A percentile compares a stretch with the other conserved stretches of the same genome.
These are phyloP conservation scores for Metschnikowia proteae DNA, from an alignment of 805 yeast genomes.

Conservation along the genomic window DNA sequence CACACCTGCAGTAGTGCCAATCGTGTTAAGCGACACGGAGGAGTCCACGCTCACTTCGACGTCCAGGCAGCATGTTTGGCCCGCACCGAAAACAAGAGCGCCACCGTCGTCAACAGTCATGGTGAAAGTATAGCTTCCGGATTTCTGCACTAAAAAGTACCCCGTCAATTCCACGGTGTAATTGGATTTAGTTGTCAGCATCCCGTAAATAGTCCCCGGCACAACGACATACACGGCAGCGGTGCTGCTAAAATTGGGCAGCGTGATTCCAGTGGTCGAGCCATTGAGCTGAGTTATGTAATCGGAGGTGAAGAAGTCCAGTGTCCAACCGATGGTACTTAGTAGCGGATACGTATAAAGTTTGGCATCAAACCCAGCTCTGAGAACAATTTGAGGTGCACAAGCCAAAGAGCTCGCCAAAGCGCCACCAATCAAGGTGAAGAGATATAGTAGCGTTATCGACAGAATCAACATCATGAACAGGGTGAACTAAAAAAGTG, in stretches of 20 bases:
- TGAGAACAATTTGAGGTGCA: background rate
- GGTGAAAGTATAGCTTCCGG: slow-evolving; percentile 11
- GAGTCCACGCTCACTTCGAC: background rate
- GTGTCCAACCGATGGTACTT: slow-evolving; percentile 8
- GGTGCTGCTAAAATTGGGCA: slow-evolving; percentile 6
- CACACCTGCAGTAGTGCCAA: background rate
- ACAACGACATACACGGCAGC: background rate
- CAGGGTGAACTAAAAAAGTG: background rate
- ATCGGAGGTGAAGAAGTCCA: slow-evolving; percentile 5
- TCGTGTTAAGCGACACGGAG: background rate
- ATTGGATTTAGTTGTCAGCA: slow-evolving; percentile 9
- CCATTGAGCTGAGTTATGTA: slow-evolving; percentile 5
- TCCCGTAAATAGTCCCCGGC: slow-evolving; percentile 7
- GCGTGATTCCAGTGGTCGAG: slow-evolving; percentile 8
- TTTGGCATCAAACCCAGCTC: slow-evolving; percentile 9
- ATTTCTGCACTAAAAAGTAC: slow-evolving; percentile 6
- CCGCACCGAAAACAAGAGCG: slow-evolving; percentile 11
- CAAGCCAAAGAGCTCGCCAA: background rate
- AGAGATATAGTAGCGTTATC: background rate
- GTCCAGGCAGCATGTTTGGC: slow-evolving; percentile 10
- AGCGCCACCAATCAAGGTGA: background rate
- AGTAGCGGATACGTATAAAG: slow-evolving; percentile 7
- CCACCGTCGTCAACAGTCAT: slow-evolving; percentile 14
- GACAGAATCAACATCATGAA: background rate
- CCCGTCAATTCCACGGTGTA: slow-evolving; percentile 13